phyloP scores from a whole-genome alignment of 2,329 filamentous ascomycete species.

The Fusarium scirpi region DNA sequence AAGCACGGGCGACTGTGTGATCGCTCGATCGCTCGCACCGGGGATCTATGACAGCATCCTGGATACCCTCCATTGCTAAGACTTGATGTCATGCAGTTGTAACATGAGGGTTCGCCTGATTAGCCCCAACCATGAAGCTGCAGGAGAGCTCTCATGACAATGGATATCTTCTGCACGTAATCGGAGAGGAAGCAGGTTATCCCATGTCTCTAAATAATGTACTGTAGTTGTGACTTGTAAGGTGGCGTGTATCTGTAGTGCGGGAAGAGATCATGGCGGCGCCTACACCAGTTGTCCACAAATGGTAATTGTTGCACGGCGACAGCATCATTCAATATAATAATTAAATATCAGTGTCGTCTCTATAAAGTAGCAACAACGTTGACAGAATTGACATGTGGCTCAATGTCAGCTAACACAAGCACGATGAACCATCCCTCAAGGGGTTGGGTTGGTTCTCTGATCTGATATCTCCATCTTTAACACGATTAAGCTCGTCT shows the following conservation, averaged over 20 bases:
- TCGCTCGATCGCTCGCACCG: slow-evolving; percentile 9
- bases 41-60: slow-evolving; percentile 6
- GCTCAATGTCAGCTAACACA: slow-evolving; percentile 9
- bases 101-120: not conserved
- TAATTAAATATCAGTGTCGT: not conserved
- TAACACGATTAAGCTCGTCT: slow-evolving; percentile 44
- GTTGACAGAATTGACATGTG: slow-evolving; percentile 8
- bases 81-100: slow-evolving; percentile 19
- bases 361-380: not conserved
- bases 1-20: not conserved
- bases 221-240: not conserved
- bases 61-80: slow-evolving; percentile 12
- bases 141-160: not conserved
- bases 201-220: not conserved
- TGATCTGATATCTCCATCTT: slow-evolving; percentile 27
- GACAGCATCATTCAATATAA: slow-evolving; percentile 5
- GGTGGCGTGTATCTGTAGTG: no score
- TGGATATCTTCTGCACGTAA: slow-evolving; percentile 4
- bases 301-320: not conserved
- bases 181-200: not conserved
- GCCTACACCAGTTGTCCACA: not conserved
- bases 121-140: slow-evolving; percentile 1
- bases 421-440: slow-evolving; percentile 33
- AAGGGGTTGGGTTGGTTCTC: slow-evolving; percentile 33
- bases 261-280: no score